Evolutionary conservation across 176 grass and related monocot species (phyloP), one percentile per base, ranked within the genome.

Genomic region (Areca catechu): DNA sequence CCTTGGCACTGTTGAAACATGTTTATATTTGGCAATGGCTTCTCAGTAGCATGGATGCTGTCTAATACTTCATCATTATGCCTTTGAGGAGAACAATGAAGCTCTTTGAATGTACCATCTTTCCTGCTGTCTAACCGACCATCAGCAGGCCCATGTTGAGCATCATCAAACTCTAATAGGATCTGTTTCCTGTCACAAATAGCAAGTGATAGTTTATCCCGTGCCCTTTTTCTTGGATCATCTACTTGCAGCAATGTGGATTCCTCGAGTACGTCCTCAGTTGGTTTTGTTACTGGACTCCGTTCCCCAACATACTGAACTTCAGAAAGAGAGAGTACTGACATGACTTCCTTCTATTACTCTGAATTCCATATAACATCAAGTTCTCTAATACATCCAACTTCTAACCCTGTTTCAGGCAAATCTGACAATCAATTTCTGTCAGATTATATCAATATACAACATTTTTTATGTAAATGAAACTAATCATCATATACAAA

Each of bases 181-280:
- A 47, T 73, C 24, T 74, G 75, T 15, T 70, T 82, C 54, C 23
- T 62, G 71, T 76, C 72, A 66, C 67, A 82, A 54, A 23, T 34
- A 24, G 72, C 64, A 63, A 76, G 74, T 50, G 82, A 54, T 20
- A 77, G 60, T 69, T 76, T 85, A 51, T 79, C 82, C 54, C 58
- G 55, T 24, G 77, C 67, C 68, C 56, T 85, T 71, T 77, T 67
- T 48, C 74, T n/a, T 50, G 77, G 75, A 66, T 48, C 76, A 58
- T 90, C 82, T 37, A 80, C 59, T 73, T 77, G 78, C 63, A 79
- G 74, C 75, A 82, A 79, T 72, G 78, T 66, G 61, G 78, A 63
- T 65, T 90, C 82, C 69, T 85, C 84, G 50, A 90, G 78, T 75
- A 79, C 79, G 74, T 75, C 87, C 79, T 60, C 61, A 67, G 14